Evolutionary conservation across 257 asterid genomes (phyloP), one percentile per base, ranked within the genome.

Genomic region (Ilex asprella): DNA sequence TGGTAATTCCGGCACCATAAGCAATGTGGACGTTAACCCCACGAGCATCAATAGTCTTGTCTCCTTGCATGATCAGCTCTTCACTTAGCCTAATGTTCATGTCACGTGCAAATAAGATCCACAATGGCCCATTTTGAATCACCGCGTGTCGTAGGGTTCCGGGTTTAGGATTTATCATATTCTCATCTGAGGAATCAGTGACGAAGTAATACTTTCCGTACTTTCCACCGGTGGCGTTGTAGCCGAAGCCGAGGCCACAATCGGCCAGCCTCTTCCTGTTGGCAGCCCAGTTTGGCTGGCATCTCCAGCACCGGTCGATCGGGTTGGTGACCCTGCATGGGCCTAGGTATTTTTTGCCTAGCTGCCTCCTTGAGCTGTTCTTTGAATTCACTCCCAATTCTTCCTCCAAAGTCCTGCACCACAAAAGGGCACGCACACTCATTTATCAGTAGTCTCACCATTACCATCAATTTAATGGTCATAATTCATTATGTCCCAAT

Each of bases 251-350:
- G 12, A 71, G 21, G 3, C 55, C 74, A 51, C 81, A 76, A 11
- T 71, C 72, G 3, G 76, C 81, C 10, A 76, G 67, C 58, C 73
- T 58, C 16, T 63, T 63, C 41, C 81, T 63, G 59, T 76, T 71
- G 13, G 51, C 10, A 1, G 72, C 81, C 81, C 77, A 76, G 13
- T 67, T 52, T 3, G 71, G 63, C 7, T 76, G 69, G 70, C 77
- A 76, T 57, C 81, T 72, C 81, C 81, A 76, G 16, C 77, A 76
- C 43, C 59, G 55, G 43, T 76, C 81, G 16, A 76, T 76, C 3
- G 98, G 98, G 72, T 91, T 91, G 7, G 86, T 76, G 0, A 69
- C 87, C 71, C 2, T 10, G 83, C 98, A 91, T 27, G 81, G 73
- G 0, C 94, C 94, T 0, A 0, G 0, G 63, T 75, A 66, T 0